Base-by-base conservation (phyloP, 2,329 filamentous ascomycete genomes). In the Alternaria burnsii region DNA sequence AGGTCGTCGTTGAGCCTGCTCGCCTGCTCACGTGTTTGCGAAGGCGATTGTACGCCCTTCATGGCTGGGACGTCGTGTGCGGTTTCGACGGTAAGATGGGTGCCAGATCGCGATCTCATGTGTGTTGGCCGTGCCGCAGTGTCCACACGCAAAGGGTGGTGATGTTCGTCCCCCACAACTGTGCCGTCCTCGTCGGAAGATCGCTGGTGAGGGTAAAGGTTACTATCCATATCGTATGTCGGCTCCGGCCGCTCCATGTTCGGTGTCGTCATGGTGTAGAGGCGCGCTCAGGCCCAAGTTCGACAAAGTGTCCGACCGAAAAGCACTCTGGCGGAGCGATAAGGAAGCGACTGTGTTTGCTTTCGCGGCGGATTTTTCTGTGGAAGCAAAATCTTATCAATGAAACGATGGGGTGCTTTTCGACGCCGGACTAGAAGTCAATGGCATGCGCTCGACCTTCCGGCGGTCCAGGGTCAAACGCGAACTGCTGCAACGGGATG, bases 1-100 rank as follows among this genome's bases (percentile, higher is more conserved):
- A 91, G 77, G 61, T 91, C 89, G 76, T 92, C 89, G 56, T 89
- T 85, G 30, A 91, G 78, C 47, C 88, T 82, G 61, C 83, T 82
- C 6, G 85, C 83, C 69, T 88, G 82, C 74, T 90, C 88, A 40
- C 88, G 83, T 16, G 81, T 82, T 59, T 84, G 82, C 0, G 86
- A 87, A 1, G 86, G 84, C 1, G 88, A 89, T 58, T 62, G 68
- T 65, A 72, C 74, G 56, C 66, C 72, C 66, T 47, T 72, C 66
- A 70, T 65, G 11, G 61, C 40, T 18, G 52, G 66, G 65, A 71
- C 53, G 16, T 72, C 69, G 34, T 81, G 76, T 56, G 79, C 81
- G 4, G 82, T 84, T 18, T 84, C 77, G 22, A 85, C 80, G 9
- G 81, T 82, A 41, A 87, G 76, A 59, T 83, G 82, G 43, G 80